Percentiles rank a stretch among this genome's conserved stretches.
These are phyloP conservation scores for Sphagnum contortum DNA, from an alignment of 225 moss, liverwort and hornwort species.

Conservation along the genomic window DNA sequence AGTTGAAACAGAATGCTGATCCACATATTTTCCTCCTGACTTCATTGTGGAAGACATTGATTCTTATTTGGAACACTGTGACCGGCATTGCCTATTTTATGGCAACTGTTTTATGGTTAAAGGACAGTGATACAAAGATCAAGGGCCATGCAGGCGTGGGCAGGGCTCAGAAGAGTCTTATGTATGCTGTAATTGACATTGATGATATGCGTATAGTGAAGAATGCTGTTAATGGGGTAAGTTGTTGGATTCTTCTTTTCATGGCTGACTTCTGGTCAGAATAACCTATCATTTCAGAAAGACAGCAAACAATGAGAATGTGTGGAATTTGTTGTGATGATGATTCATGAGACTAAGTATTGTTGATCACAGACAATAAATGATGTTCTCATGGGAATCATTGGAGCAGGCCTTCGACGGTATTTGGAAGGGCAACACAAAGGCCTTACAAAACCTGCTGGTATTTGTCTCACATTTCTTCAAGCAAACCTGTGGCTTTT, in stretches of 20 bases:
- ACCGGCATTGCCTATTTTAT: conserved; percentile 49
- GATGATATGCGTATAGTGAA: conserved; percentile 39
- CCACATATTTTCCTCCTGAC: not conserved
- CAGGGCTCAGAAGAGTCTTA: conserved; percentile 39
- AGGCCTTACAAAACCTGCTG: not conserved
- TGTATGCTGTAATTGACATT: conserved; percentile 25
- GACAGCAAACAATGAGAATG: too few relatives aligned
- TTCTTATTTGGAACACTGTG: conserved; percentile 45
- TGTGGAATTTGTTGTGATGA: too few relatives aligned
- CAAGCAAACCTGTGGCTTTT: not conserved
- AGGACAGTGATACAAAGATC: conserved; percentile 49
- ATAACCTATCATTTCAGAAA: too few relatives aligned
- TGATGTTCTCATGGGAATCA: conserved; percentile 63
- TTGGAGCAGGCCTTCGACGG: conserved; percentile 39
- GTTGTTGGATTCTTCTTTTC: not conserved
- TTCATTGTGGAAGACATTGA: conserved; percentile 2
- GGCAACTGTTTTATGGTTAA: conserved; percentile 50
- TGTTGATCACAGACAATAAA: conserved; percentile 58
- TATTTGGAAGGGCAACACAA: conserved; percentile 45
- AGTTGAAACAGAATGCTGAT: not conserved
- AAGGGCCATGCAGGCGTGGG: conserved; percentile 52
- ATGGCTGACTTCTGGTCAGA: not conserved
- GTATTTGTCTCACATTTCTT: not conserved
- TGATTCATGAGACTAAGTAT: too few relatives aligned
- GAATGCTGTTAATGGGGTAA: conserved; percentile 47